Conservation (phyloP, 202 grass and related monocot genomes). For the Dendrocalamus latiflorus region DNA sequence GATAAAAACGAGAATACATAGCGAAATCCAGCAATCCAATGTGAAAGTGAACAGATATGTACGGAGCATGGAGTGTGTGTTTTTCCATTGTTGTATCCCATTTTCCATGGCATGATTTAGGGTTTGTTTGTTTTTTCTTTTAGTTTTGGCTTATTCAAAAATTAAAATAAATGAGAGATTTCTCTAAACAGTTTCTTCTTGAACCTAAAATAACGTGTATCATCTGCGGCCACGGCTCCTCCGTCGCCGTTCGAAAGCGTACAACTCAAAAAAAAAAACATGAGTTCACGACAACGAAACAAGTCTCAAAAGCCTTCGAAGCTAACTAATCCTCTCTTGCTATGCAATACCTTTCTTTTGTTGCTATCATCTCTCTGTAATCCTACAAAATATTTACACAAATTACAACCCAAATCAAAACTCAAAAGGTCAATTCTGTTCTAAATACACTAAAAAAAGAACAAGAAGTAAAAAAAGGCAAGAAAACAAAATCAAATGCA, state of each 20-base stretch:
- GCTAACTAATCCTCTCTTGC: not conserved
- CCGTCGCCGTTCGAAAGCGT: too few relatives aligned
- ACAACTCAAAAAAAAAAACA: too few relatives aligned
- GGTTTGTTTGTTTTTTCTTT: too few relatives aligned
- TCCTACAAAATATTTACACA: slow-evolving; percentile 33
- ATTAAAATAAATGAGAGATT: too few relatives aligned
- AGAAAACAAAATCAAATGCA: not conserved
- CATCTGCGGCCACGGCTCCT: too few relatives aligned
- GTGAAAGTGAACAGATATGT: not conserved
- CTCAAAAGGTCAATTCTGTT: not conserved
- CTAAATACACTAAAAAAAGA: slow-evolving; percentile 10
- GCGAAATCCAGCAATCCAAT: not conserved
- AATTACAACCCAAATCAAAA: slow-evolving; percentile 2
- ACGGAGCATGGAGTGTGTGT: not conserved
- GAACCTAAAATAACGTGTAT: too few relatives aligned
- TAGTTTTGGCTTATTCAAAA: too few relatives aligned
- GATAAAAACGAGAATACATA: not conserved
- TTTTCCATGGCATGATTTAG: not conserved
- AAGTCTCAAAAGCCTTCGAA: not conserved
- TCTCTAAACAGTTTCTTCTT: too few relatives aligned
- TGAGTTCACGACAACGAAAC: not conserved
- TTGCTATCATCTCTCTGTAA: slow-evolving; percentile 25
- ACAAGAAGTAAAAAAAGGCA: not conserved
- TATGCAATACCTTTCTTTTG: too few relatives aligned
- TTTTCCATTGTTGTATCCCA: not conserved